Conservation (phyloP, 768 basidiomycete genomes). For the Hygrocybe punicea region DNA sequence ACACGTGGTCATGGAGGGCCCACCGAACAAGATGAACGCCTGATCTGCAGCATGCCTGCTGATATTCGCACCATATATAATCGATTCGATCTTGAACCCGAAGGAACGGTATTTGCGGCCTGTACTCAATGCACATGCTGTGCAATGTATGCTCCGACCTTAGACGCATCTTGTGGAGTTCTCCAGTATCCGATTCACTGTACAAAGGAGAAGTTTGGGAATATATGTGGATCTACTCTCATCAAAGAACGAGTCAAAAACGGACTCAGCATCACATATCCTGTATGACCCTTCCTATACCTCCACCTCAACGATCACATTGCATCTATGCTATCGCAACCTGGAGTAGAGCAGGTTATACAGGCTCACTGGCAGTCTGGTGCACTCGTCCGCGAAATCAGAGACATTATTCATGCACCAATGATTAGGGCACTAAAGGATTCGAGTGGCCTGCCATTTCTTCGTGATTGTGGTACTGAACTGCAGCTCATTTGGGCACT, state of each 20-base stretch:
- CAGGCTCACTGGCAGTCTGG: background rate
- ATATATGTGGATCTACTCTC: background rate
- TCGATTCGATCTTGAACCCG: background rate
- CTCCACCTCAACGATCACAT: background rate
- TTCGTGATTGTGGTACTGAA: background rate
- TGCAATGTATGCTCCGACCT: background rate
- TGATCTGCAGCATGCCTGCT: background rate
- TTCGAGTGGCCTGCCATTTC: background rate
- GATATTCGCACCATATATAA: background rate
- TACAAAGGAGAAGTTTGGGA: background rate
- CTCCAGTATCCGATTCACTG: background rate
- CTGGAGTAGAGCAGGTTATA: background rate
- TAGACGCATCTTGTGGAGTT: background rate
- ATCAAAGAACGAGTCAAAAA: background rate
- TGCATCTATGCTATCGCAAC: background rate
- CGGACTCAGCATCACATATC: background rate
- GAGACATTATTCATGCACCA: background rate
- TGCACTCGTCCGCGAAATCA: background rate
- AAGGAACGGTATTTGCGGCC: background rate
- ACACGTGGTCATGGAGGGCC: background rate
- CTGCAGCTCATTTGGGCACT: conserved; percentile 7
- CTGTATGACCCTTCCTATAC: background rate
- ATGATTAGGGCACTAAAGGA: background rate
- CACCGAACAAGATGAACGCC: background rate
- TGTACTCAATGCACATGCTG: background rate